Percentiles rank a stretch among this genome's conserved stretches.
Conservation (phyloP, 371 early-diverging fungal species). For the Syncephalastrum contaminatum region DNA sequence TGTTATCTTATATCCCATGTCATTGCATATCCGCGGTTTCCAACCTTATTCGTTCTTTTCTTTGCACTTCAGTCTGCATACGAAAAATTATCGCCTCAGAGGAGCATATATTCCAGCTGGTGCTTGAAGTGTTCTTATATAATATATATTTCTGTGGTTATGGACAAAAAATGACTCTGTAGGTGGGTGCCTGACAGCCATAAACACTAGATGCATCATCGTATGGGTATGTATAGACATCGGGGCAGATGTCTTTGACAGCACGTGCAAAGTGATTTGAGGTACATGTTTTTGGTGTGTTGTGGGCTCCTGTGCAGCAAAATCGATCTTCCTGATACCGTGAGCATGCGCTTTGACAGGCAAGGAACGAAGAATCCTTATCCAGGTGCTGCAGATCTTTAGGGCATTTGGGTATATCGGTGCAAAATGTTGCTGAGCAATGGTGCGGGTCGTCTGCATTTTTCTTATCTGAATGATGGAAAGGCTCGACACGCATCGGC, state of each 20-base stretch:
- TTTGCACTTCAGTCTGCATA: no score
- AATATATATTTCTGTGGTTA: no score
- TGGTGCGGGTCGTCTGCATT: conserved; percentile 7
- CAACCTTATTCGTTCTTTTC: no score
- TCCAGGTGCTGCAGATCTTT: conserved; percentile 17
- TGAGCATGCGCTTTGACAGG: conserved; percentile 37
- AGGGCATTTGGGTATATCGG: conserved; percentile 13
- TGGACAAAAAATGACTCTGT: conserved; percentile 21
- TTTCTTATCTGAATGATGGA: not conserved
- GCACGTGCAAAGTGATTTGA: conserved; percentile 14
- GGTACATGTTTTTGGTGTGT: conserved; percentile 22
- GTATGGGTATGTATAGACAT: conserved; percentile 32
- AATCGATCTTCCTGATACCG: conserved; percentile 20
- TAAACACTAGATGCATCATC: conserved; percentile 17
- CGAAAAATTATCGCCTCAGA: no score
- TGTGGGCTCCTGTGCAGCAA: conserved; percentile 29
- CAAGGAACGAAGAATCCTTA: conserved; percentile 19
- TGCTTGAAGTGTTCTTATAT: no score
- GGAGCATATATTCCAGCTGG: no score
- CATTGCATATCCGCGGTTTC: no score
- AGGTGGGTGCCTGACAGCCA: conserved; percentile 14
- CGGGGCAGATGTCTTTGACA: conserved; percentile 32
- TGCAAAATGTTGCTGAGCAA: conserved; percentile 28
- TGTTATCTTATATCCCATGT: no score
- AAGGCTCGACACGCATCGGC: conserved; percentile 27